Percentiles rank a stretch among this genome's conserved stretches.
Conservation (phyloP, 306 rosid genomes). For the Arachis stenosperma region DNA sequence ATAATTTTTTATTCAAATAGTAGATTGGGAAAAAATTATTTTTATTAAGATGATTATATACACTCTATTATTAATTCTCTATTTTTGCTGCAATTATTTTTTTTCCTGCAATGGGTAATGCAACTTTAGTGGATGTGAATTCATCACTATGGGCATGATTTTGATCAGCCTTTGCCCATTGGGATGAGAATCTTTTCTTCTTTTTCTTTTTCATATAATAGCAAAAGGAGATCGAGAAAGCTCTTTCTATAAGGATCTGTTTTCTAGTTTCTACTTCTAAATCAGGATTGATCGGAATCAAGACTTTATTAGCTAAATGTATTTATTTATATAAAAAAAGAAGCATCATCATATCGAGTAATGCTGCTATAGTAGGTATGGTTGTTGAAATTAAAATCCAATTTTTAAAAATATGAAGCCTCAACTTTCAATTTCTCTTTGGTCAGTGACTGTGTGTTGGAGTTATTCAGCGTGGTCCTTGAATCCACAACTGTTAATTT, state of each 20-base stretch:
- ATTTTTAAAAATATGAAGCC: background rate
- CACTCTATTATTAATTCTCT: no score
- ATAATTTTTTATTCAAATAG: background rate
- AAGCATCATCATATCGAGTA: no score
- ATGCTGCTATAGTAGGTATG: background rate
- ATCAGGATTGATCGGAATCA: background rate
- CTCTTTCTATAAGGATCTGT: background rate
- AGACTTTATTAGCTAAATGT: conserved; percentile 1
- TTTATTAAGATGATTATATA: no score
- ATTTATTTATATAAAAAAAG: no score
- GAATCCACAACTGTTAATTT: background rate
- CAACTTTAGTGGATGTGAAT: background rate
- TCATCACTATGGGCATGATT: background rate
- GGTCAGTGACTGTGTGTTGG: background rate
- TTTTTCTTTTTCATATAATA: background rate
- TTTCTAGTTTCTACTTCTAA: conserved; percentile 4
- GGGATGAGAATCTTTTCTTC: background rate
- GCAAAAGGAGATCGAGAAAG: background rate
- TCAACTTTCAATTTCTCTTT: conserved; percentile 5
- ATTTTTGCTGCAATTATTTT: conserved; percentile 24
- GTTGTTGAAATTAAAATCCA: background rate
- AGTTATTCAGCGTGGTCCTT: conserved; percentile 39
- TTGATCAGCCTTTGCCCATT: conserved; percentile 6
- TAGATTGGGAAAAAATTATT: no score
- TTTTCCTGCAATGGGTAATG: conserved; percentile 21